A percentile compares a stretch with the other conserved stretches of the same genome.
phyloP scores from a whole-genome alignment of 2,329 filamentous ascomycete species.

The Aspergillus sp. region DNA sequence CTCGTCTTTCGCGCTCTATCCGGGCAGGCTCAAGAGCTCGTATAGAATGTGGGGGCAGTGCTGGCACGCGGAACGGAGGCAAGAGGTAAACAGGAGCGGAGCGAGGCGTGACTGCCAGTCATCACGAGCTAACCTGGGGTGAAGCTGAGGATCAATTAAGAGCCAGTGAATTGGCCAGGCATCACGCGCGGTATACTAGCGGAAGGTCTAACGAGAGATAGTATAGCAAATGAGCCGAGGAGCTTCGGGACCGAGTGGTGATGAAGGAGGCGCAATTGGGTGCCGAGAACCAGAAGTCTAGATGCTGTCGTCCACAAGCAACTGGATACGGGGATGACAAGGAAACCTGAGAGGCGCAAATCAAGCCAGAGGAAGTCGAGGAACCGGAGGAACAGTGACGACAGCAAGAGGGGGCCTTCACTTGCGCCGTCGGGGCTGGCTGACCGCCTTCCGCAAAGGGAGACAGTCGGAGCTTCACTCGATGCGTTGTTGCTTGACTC shows the following conservation, averaged over 20 bases:
- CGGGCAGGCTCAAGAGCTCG: not conserved
- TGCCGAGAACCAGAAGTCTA: not conserved
- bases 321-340: not conserved
- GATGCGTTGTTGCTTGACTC: slow-evolving; percentile 1
- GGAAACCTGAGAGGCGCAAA: not conserved
- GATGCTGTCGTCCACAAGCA: not conserved
- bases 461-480: slow-evolving; percentile 12
- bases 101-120: slow-evolving; percentile 10
- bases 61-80: slow-evolving; percentile 9
- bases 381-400: not conserved
- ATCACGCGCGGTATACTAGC: slow-evolving; percentile 15
- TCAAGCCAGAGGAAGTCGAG: not conserved
- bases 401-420: slow-evolving; percentile 5
- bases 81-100: not conserved
- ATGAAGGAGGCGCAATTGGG: not conserved
- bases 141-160: slow-evolving; percentile 5
- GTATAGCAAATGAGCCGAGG: slow-evolving; percentile 2
- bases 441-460: slow-evolving; percentile 20
- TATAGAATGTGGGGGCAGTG: not conserved
- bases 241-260: not conserved
- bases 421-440: not conserved
- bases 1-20: not conserved
- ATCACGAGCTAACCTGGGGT: slow-evolving; percentile 15
- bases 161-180: slow-evolving; percentile 1
- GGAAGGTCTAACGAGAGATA: slow-evolving; percentile 3